phyloP scores from a whole-genome alignment of 1,284 basidiomycete species.

The Porodaedalea pini region DNA sequence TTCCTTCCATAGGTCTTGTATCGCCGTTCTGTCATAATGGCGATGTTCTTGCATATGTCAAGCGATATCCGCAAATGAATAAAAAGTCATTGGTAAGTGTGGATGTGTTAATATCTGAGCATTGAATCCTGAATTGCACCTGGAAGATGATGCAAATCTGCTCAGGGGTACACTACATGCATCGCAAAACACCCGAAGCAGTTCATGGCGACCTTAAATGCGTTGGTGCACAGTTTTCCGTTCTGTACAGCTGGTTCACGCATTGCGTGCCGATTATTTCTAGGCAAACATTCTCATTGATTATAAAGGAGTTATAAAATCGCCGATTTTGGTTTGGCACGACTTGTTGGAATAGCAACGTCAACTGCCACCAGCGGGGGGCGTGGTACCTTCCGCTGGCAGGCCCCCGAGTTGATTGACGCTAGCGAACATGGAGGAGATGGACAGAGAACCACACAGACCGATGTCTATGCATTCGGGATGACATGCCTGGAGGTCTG shows the following conservation, averaged over 20 bases:
- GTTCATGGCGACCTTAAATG: too few species aligned
- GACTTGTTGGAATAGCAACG: neutral
- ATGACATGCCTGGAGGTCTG: neutral
- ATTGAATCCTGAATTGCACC: neutral
- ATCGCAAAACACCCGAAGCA: too few species aligned
- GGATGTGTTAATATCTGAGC: too few species aligned
- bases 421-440: neutral
- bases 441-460: neutral
- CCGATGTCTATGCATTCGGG: conserved; percentile 2
- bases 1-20: neutral
- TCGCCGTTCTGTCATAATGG: conserved; percentile 10
- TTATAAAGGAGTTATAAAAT: neutral
- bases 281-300: neutral
- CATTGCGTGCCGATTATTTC: neutral
- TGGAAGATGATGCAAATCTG: too few species aligned
- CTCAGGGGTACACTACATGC: too few species aligned
- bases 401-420: conserved; percentile 4
- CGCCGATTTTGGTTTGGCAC: neutral
- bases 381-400: neutral
- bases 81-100: too few species aligned
- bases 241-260: too few species aligned
- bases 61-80: neutral
- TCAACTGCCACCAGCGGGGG: neutral
- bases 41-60: neutral
- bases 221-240: too few species aligned